Evolutionary conservation across 163 green algal species (phyloP).

Genomic region (Prototheca stagnorum): DNA sequence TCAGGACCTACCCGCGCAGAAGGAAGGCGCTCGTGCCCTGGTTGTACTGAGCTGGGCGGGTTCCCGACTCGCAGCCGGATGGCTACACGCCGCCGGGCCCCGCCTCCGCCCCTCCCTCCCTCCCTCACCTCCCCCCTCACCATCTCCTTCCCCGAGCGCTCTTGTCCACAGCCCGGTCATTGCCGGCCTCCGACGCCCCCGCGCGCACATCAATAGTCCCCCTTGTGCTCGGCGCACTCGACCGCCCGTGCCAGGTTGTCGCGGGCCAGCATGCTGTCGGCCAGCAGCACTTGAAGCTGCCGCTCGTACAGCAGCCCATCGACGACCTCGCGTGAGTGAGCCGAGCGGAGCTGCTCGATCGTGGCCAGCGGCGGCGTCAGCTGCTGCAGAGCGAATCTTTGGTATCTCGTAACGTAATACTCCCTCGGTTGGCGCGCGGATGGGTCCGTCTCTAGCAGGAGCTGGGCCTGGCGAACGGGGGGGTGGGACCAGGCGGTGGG

Average conservation of each 20-base stretch:
- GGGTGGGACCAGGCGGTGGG: neutral
- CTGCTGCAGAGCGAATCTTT: slow-evolving; percentile 6
- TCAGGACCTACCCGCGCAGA: slow-evolving; percentile 44
- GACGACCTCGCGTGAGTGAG: neutral
- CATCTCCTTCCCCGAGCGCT: too few species aligned
- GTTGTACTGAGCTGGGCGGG: slow-evolving; percentile 45
- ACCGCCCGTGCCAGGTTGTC: neutral
- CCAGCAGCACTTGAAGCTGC: slow-evolving; percentile 2
- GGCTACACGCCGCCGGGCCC: too few species aligned
- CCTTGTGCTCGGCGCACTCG: too few species aligned
- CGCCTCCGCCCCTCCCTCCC: too few species aligned
- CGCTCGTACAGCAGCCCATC: neutral
- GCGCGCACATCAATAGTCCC: too few species aligned
- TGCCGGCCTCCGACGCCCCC: too few species aligned
- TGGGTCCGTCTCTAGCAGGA: slow-evolving; percentile 13
- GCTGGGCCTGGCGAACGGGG: neutral
- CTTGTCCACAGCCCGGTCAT: too few species aligned
- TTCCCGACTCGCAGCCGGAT: too few species aligned
- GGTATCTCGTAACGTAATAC: slow-evolving; percentile 7
- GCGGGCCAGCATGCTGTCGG: slow-evolving; percentile 4
- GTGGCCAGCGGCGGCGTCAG: slow-evolving; percentile 1
- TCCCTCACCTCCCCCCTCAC: too few species aligned
- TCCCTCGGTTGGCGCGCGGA: slow-evolving; percentile 1
- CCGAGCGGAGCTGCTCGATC: neutral
- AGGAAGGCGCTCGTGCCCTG: slow-evolving; percentile 49